Percentiles rank a stretch among this genome's conserved stretches.
These are phyloP conservation scores for Malus hybrid DNA, from an alignment of 331 rosid genomes.

Conservation along the genomic window DNA sequence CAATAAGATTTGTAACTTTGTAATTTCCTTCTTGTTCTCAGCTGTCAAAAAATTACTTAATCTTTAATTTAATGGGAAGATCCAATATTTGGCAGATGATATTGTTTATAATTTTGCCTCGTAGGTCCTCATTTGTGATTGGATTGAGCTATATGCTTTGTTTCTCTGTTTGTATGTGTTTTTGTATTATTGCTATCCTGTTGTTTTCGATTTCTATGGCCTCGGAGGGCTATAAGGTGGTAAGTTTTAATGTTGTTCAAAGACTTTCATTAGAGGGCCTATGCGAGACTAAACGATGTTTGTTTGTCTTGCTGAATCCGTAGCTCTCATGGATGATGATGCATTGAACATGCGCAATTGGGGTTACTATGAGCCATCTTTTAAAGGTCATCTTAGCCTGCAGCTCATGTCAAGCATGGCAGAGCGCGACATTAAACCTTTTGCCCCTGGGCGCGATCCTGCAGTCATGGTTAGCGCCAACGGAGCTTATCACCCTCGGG, in stretches of 20 bases:
- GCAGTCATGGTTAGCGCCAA: conserved; percentile 42
- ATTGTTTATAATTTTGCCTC: neutral
- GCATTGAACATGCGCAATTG: conserved; percentile 89
- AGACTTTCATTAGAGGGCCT: conserved; percentile 16
- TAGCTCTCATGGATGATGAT: conserved; percentile 92
- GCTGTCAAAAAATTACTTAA: conserved; percentile 7
- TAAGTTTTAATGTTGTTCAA: neutral
- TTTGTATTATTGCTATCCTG: neutral
- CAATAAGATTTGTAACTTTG: neutral
- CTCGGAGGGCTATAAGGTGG: neutral
- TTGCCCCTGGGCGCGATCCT: conserved; percentile 67
- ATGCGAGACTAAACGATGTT: neutral
- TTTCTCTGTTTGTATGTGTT: neutral
- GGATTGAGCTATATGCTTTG: neutral
- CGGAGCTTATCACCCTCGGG: conserved; percentile 59
- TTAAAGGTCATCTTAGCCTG: conserved; percentile 78
- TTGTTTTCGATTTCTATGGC: neutral
- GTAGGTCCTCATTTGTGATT: neutral
- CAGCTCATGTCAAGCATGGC: conserved; percentile 88
- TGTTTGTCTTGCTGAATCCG: conserved; percentile 26
- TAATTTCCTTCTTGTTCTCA: conserved; percentile 9
- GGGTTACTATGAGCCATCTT: conserved; percentile 90
- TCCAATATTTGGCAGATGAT: neutral
- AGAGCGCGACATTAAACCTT: conserved; percentile 72
- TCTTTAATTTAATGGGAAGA: conserved; percentile 2